Evolutionary conservation across 1,284 basidiomycete genomes (phyloP), one percentile per base, ranked within the genome.

Genomic region (Trichosporon faecale): DNA sequence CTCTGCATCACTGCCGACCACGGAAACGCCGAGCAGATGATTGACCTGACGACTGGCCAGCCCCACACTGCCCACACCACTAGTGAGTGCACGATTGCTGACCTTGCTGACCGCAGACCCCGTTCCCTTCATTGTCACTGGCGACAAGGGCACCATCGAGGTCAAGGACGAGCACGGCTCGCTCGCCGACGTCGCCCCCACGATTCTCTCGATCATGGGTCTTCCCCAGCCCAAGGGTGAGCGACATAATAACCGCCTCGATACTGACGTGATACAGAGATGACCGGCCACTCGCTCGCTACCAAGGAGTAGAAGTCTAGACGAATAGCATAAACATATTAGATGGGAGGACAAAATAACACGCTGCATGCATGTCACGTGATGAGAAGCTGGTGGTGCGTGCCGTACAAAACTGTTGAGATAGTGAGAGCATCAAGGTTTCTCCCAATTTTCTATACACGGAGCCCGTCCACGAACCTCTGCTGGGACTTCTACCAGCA

Each of bases 1-100:
- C 86, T 96, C 37, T 86, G 92, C 76, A 86, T 96, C 82, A 95
- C 94, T 6, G 89, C 94, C n/a, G 93, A 95, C 81, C 93, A 95
- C 80, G 93, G 93, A 18, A 95, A 95, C 79, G 93, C 82, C 60
- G 82, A 82, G 73, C 92, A 95, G 85, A 96, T 96, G 94, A 85
- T 90, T 73, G 92, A 95, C 83, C 86, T 87, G 5, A 86, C 89
- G 74, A 94, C 92, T 1, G 91, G 91, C 31, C 89, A 88, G 65
- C 93, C 93, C 21, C 92, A 94, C 82, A 83, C 82, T 46, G 82
- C 83, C 8, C 83, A 84, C 78, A 84, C 83, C 33, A 84, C 82
- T 69, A 83, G 80, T 82, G 63, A 70, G 80, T 72, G 6, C 0
- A 11, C 18, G 2, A 6, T n/a, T 12, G 0, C 18, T 37, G n/a